phyloP scores from a whole-genome alignment of 441 rosid species.

The Pelargonium australe region DNA sequence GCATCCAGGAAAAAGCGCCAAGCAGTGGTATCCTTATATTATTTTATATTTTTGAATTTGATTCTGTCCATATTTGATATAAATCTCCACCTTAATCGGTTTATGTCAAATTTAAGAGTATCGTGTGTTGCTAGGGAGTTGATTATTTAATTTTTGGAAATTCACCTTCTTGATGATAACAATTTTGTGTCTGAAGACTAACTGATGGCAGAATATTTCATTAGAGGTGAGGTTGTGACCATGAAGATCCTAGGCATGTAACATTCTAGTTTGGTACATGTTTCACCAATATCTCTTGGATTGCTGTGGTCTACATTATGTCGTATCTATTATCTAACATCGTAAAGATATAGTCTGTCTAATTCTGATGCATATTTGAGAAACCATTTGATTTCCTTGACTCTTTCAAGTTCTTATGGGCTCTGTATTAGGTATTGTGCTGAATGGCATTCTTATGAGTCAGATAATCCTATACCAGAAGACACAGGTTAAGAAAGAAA shows the following conservation, averaged over 20 bases:
- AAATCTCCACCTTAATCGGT: background rate
- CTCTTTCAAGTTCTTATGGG: constrained; percentile 56
- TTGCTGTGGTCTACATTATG: background rate
- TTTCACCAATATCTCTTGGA: background rate
- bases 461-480: constrained; percentile 66
- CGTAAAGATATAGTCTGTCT: background rate
- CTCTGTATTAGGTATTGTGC: constrained; percentile 53
- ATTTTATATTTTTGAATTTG: background rate
- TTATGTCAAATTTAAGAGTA: background rate
- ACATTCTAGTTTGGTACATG: background rate
- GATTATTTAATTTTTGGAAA: background rate
- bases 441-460: constrained; percentile 72
- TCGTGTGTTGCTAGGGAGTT: background rate
- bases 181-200: background rate
- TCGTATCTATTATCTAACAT: background rate
- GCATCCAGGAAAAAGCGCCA: constrained; percentile 89
- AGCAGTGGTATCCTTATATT: constrained; percentile 68
- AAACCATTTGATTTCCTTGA: constrained; percentile 29
- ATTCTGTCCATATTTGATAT: background rate
- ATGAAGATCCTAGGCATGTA: background rate
- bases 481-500: constrained; percentile 42
- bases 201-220: background rate
- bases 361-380: background rate
- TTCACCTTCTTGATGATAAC: background rate
- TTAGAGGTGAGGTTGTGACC: background rate